Percentiles rank a stretch among this genome's conserved stretches.
phyloP scores from a whole-genome alignment of 2,329 filamentous ascomycete species.

The Zopfia rhizophila region DNA sequence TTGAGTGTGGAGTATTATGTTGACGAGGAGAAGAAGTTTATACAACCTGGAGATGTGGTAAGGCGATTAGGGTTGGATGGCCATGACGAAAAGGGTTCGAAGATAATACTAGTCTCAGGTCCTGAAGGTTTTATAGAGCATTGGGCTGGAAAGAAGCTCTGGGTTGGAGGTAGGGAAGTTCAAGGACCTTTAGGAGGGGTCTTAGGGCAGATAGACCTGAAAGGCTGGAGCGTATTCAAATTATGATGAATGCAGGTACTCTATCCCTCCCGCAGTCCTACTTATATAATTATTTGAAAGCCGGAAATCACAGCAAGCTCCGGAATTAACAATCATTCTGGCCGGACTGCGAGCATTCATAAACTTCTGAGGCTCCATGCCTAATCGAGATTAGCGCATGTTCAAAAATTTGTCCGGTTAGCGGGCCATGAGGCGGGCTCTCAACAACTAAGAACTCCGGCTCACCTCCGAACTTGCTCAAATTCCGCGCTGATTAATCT shows the following conservation, averaged over 20 bases:
- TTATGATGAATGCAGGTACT: constrained; percentile 56
- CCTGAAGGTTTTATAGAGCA: constrained; percentile 88
- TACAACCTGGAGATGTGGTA: constrained; percentile 58
- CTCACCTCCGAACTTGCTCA: too few relatives aligned
- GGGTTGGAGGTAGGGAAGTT: constrained; percentile 75
- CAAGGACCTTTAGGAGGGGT: constrained; percentile 81
- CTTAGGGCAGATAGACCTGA: constrained; percentile 68
- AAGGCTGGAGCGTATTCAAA: constrained; percentile 69
- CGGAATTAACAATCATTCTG: too few relatives aligned
- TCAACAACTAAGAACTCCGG: too few relatives aligned
- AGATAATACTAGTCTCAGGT: constrained; percentile 85
- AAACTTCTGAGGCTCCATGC: too few relatives aligned
- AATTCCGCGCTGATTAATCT: constrained; percentile 36
- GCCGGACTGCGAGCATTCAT: too few relatives aligned
- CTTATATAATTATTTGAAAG: too few relatives aligned
- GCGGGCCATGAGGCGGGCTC: too few relatives aligned
- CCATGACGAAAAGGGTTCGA: constrained; percentile 58
- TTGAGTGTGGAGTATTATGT: constrained; percentile 77
- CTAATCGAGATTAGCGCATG: too few relatives aligned
- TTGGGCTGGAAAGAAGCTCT: constrained; percentile 83
- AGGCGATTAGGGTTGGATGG: constrained; percentile 28
- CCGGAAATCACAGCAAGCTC: too few relatives aligned
- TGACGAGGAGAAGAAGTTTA: constrained; percentile 78
- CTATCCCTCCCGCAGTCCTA: too few relatives aligned
- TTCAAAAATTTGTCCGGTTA: too few relatives aligned